A percentile compares a stretch with the other conserved stretches of the same genome.
Conservation (phyloP, 768 basidiomycete species). For the Kwoniella dendrophila region DNA sequence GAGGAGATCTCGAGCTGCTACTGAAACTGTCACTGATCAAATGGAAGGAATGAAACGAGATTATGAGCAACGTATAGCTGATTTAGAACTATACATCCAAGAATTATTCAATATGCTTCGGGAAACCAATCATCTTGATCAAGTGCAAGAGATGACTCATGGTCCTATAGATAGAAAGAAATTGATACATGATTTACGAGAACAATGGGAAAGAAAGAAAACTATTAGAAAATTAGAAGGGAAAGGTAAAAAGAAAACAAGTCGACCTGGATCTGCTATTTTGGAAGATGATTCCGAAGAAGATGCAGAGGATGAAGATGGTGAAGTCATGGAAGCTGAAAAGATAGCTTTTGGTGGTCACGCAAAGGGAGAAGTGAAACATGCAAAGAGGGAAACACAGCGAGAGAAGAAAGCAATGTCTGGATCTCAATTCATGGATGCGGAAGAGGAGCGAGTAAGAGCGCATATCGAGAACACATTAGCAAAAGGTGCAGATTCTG, state of each 20-base stretch:
- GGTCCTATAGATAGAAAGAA: constrained; percentile 75
- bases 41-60: constrained; percentile 73
- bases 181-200: constrained; percentile 64
- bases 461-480: constrained; percentile 86
- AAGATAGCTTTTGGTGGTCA: constrained; percentile 34
- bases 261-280: constrained; percentile 3
- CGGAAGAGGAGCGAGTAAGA: constrained; percentile 62
- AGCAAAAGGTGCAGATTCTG: constrained; percentile 62
- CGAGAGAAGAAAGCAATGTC: constrained; percentile 43
- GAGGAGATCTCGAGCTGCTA: constrained; percentile 74
- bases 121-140: constrained; percentile 72
- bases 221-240: constrained; percentile 52
- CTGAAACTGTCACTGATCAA: constrained; percentile 72
- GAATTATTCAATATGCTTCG: constrained; percentile 92
- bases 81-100: constrained; percentile 88
- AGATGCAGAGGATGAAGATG: constrained; percentile 52
- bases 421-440: constrained; percentile 56
- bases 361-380: constrained; percentile 30
- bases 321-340: constrained; percentile 51
- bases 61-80: constrained; percentile 82
- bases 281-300: constrained; percentile 26
- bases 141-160: constrained; percentile 67
- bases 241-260: constrained; percentile 6
- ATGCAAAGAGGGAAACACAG: constrained; percentile 28
- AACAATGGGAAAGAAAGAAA: constrained; percentile 52